Percentiles rank a stretch among this genome's conserved stretches.
phyloP scores from a whole-genome alignment of 441 rosid genomes.

The Pelargonium exstipulatum region DNA sequence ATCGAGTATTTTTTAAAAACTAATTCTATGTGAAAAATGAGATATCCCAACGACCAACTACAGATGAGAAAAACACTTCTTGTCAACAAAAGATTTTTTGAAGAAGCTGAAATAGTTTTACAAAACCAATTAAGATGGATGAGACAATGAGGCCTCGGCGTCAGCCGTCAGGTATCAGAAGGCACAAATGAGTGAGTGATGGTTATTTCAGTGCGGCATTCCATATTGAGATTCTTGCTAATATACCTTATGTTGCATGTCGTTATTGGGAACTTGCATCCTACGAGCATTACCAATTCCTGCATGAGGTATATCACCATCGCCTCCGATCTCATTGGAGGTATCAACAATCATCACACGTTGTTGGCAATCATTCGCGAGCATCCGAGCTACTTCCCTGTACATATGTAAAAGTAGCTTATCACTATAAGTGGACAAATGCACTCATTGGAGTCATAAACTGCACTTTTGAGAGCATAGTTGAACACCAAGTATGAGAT shows the following conservation, averaged over 20 bases:
- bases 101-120: background rate
- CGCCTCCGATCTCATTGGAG: constrained; percentile 95
- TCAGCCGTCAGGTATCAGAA: background rate
- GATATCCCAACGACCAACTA: background rate
- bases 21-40: background rate
- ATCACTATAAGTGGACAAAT: constrained; percentile 13
- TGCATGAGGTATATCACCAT: constrained; percentile 94
- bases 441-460: constrained; percentile 8
- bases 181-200: background rate
- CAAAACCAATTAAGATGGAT: background rate
- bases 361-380: constrained; percentile 76
- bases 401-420: constrained; percentile 14
- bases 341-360: constrained; percentile 95
- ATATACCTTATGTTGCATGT: constrained; percentile 80
- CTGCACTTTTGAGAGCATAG: constrained; percentile 1
- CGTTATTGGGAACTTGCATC: constrained; percentile 86
- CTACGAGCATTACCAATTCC: constrained; percentile 91
- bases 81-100: background rate
- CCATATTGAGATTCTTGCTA: constrained; percentile 5
- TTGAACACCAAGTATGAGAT: background rate
- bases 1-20: background rate
- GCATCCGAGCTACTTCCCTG: constrained; percentile 90
- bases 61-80: constrained; percentile 4
- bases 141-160: background rate
- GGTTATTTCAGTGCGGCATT: background rate